phyloP scores from a whole-genome alignment of 768 basidiomycete species.

The Phlebiopsis gigantea region DNA sequence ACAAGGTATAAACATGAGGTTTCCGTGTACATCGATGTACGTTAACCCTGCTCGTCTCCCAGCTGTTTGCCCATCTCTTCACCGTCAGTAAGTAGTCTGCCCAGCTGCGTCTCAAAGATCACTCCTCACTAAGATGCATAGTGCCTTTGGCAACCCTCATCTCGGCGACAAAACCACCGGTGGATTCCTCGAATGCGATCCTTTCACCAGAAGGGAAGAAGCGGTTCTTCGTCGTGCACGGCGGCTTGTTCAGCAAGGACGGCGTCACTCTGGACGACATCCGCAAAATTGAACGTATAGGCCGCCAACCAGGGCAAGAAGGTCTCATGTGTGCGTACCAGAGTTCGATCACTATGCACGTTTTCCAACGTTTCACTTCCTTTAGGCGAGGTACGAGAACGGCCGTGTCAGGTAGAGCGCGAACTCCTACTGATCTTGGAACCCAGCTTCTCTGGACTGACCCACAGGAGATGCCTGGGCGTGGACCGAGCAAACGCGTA shows the following conservation, averaged over 20 bases:
- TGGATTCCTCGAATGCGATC: constrained; percentile 46
- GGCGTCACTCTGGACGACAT: constrained; percentile 93
- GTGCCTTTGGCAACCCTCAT: constrained; percentile 90
- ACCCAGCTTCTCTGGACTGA: constrained; percentile 89
- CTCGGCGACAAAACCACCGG: constrained; percentile 58
- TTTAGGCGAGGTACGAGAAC: constrained; percentile 55
- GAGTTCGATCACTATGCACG: constrained; percentile 1
- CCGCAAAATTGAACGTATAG: constrained; percentile 80
- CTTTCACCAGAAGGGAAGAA: constrained; percentile 78
- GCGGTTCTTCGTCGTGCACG: constrained; percentile 93
- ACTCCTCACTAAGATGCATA: constrained; percentile 25
- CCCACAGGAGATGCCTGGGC: constrained; percentile 82
- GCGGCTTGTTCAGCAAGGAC: constrained; percentile 94
- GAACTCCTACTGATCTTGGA: constrained; percentile 8
- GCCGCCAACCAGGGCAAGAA: constrained; percentile 88
- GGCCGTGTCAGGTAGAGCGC: constrained; percentile 1
- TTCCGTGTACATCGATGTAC: not conserved
- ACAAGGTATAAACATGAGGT: constrained; percentile 69
- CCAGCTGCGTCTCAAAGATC: not conserved
- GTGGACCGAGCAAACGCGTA: constrained; percentile 95
- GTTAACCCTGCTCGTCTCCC: not conserved
- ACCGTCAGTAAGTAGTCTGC: constrained; percentile 62
- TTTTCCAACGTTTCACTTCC: not conserved
- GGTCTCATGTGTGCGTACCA: constrained; percentile 88
- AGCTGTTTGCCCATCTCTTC: constrained; percentile 94